Base-by-base conservation (phyloP, 2,329 filamentous ascomycete species). In the Esteya vermicola region DNA sequence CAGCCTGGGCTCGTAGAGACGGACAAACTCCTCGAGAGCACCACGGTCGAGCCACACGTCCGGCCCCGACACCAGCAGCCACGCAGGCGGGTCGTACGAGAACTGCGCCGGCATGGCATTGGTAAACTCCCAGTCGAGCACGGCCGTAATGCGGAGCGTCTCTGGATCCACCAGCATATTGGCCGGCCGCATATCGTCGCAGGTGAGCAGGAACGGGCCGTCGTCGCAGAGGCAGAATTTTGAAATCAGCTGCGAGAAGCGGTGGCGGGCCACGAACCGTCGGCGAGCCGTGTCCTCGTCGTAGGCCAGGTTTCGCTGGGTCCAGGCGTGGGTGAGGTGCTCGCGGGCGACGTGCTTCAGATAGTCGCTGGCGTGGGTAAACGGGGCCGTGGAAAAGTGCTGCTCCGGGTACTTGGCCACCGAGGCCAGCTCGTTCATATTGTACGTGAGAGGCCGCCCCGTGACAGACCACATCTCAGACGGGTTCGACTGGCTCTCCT, bases 111-210 rank as follows among this genome's bases (percentile, higher is more conserved):
- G 27, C 27, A 30, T 30, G 27, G 27, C 27, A 14, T 65, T 60
- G 31, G 59, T 59, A 32, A 62, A 64, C 48, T 63, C 59, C n/a
- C 54, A 51, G 41, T 64, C 60, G 31, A 64, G 44, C 18, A 61
- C 47, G 1, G 56, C 59, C 0, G 50, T 59, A 30, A 63, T 57
- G 7, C 45, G 45, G 2, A 59, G 45, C 18, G 53, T 61, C 6
- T 52, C 43, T 10, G 52, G 55, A 35, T 65, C 48, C 7, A 54
- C 45, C 23, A 63, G n/a, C n/a, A n/a, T n/a, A n/a, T n/a, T n/a
- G n/a, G n/a, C n/a, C n/a, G n/a, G n/a, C n/a, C n/a, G n/a, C n/a
- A n/a, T n/a, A n/a, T n/a, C n/a, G n/a, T n/a, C n/a, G n/a, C n/a
- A n/a, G n/a, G n/a, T n/a, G n/a, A n/a, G n/a, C n/a, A n/a, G n/a